Base-by-base conservation (phyloP, 768 basidiomycete genomes). In the Fomitopsis serialis region DNA sequence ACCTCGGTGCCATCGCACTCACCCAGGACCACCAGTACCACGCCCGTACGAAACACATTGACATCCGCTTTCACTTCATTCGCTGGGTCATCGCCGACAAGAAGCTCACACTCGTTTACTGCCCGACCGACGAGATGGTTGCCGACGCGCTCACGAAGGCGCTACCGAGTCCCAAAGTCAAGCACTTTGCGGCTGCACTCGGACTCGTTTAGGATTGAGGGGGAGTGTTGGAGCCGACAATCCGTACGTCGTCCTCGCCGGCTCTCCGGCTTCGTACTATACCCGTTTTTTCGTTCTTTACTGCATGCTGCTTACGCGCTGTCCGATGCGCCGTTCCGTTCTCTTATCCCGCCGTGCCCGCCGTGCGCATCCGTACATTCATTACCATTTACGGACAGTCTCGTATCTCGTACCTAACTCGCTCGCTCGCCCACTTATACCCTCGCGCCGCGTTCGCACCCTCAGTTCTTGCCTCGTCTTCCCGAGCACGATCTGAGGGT, bases 11-110 rank as follows among this genome's bases (percentile, higher is more conserved):
- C 2, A 65, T 70, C 45, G 48, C 51, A 2, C 50, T 71, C 25
- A 22, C 64, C 0, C 42, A 60, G 32, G 56, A 69, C 42, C 57
- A 61, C 24, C 50, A 54, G n/a, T 61, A 59, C 48, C 71, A 74
- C 51, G 55, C 59, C 1, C 53, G 67, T 8, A 61, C 68, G 10
- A 73, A 74, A 54, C 72, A 75, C 58, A 73, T 75, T 48, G 63
- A 69, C 36, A 64, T 74, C n/a, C 60, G 59, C 2, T 67, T 67
- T 49, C 65, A 71, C 63, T 67, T 60, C 42, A 58, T 70, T 42
- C 62, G 66, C 11, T 58, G 64, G 4, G 47, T 40, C 21, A 50
- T 73, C 23, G 57, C 61, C 11, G 54, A 58, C 22, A 58, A 59
- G 12, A 45, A 46, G 9, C 54, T 71, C 42, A n/a, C 43, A 8